These are phyloP conservation scores for Acephala macrosclerotiorum DNA, from an alignment of 2,329 filamentous ascomycete species.

Conservation along the genomic window DNA sequence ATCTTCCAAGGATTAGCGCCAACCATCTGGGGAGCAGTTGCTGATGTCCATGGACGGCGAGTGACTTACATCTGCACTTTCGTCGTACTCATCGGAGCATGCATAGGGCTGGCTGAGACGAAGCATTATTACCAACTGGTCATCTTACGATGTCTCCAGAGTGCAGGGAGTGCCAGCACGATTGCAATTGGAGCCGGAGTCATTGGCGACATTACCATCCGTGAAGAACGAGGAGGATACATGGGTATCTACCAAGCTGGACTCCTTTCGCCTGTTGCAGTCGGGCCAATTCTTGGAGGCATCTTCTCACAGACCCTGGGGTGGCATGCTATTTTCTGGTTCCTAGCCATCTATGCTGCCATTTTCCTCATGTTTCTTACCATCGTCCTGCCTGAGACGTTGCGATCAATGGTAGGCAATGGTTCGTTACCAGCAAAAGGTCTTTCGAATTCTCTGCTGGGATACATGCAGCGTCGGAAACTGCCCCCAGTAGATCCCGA, in stretches of 20 bases:
- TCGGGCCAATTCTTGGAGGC: conserved; percentile 58
- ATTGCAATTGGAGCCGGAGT: conserved; percentile 66
- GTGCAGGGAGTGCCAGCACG: conserved; percentile 65
- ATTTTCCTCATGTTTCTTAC: conserved; percentile 47
- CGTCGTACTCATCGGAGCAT: conserved; percentile 59
- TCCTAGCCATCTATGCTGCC: conserved; percentile 54
- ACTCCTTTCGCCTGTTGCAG: conserved; percentile 47
- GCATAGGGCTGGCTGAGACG: conserved; percentile 59
- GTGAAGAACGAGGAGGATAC: conserved; percentile 67
- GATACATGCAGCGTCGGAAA: conserved; percentile 27
- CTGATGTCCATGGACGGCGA: conserved; percentile 61
- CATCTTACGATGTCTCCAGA: conserved; percentile 63
- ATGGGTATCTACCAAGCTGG: conserved; percentile 62
- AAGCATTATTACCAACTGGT: conserved; percentile 58
- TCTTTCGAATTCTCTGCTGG: conserved; percentile 28
- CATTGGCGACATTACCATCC: conserved; percentile 68
- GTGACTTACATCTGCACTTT: conserved; percentile 62
- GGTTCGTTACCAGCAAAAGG: conserved; percentile 39
- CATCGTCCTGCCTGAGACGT: conserved; percentile 54
- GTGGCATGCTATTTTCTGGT: conserved; percentile 60
- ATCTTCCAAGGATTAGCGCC: conserved; percentile 66
- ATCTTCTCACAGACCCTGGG: conserved; percentile 52
- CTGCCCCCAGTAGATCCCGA: conserved; percentile 12
- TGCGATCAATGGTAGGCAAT: conserved; percentile 48
- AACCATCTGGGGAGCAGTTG: conserved; percentile 49